These are phyloP conservation scores for Aspergillus tamarii DNA, from an alignment of 2,329 filamentous ascomycete species.

Conservation along the genomic window DNA sequence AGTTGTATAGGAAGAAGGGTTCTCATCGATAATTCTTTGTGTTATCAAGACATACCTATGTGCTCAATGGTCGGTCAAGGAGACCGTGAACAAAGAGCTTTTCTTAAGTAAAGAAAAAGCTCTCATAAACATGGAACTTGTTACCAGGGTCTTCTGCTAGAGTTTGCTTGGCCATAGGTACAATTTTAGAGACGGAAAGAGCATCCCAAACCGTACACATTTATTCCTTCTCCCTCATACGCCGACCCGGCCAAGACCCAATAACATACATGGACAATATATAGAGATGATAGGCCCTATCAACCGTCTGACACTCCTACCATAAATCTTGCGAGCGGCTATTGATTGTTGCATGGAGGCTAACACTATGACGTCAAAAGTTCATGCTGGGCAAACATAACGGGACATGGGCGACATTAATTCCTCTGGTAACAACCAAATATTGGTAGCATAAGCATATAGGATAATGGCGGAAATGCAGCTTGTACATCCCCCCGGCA, in stretches of 20 bases:
- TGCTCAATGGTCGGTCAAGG: not conserved
- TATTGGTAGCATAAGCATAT: conserved; percentile 16
- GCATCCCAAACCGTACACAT: not conserved
- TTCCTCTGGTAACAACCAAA: not conserved
- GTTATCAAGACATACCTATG: not conserved
- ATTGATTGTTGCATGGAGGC: not conserved
- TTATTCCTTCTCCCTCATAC: not conserved
- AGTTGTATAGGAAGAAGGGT: not conserved
- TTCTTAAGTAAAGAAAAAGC: not conserved
- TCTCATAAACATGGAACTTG: not conserved
- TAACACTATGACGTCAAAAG: not conserved
- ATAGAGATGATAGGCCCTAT: not conserved
- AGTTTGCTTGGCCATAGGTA: not conserved
- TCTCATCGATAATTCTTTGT: not conserved
- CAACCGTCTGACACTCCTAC: not conserved
- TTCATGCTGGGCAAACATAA: not conserved
- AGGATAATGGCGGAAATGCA: conserved; percentile 29
- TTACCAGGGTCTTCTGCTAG: not conserved
- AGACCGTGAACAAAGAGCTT: not conserved
- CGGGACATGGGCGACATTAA: not conserved
- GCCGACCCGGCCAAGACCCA: not conserved
- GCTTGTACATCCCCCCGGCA: conserved; percentile 36
- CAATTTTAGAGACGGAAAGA: not conserved
- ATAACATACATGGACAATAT: not conserved
- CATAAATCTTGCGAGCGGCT: not conserved